A percentile compares a stretch with the other conserved stretches of the same genome.
Evolutionary conservation across 768 basidiomycete species (phyloP).

Genomic region (Leucosporidium yakuticum): DNA sequence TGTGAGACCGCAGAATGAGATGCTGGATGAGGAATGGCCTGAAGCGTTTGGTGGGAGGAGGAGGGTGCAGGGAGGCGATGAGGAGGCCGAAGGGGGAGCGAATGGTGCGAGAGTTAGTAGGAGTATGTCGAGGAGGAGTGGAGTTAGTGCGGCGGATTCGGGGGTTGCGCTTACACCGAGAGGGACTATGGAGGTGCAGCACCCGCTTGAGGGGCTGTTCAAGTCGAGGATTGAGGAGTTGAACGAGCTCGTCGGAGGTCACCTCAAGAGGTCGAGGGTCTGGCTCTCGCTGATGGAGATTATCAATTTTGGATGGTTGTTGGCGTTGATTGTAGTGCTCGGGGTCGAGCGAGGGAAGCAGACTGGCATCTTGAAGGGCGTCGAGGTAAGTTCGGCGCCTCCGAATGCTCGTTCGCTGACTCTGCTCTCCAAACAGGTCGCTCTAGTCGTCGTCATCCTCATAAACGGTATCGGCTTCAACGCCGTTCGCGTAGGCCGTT

Average conservation of each 20-base stretch:
- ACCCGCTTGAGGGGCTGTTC: constrained; percentile 21
- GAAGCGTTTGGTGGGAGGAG: constrained; percentile 21
- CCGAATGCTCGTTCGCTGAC: neutral
- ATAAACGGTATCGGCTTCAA: constrained; percentile 21
- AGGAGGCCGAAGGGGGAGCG: constrained; percentile 3
- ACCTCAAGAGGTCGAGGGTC: neutral
- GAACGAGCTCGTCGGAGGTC: constrained; percentile 11
- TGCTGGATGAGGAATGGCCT: constrained; percentile 21
- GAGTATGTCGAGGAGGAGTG: neutral
- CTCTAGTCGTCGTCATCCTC: constrained; percentile 26
- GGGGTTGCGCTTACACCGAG: constrained; percentile 14
- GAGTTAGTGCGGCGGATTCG: constrained; percentile 11
- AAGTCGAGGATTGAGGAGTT: constrained; percentile 10
- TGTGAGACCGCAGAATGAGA: constrained; percentile 8
- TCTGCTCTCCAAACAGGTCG: constrained; percentile 4
- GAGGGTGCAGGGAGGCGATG: constrained; percentile 1
- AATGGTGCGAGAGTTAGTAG: neutral
- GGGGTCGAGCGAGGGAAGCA: constrained; percentile 9
- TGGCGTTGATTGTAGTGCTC: constrained; percentile 20
- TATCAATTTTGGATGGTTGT: constrained; percentile 10
- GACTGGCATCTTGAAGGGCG: constrained; percentile 22
- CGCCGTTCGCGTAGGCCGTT: constrained; percentile 16
- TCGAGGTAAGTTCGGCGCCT: constrained; percentile 19
- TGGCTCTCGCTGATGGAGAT: constrained; percentile 24
- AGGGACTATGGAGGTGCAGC: neutral